Percentiles rank a stretch among this genome's conserved stretches.
Conservation (phyloP, 2,329 filamentous ascomycete species). For the Aspergillus chevalieri region DNA sequence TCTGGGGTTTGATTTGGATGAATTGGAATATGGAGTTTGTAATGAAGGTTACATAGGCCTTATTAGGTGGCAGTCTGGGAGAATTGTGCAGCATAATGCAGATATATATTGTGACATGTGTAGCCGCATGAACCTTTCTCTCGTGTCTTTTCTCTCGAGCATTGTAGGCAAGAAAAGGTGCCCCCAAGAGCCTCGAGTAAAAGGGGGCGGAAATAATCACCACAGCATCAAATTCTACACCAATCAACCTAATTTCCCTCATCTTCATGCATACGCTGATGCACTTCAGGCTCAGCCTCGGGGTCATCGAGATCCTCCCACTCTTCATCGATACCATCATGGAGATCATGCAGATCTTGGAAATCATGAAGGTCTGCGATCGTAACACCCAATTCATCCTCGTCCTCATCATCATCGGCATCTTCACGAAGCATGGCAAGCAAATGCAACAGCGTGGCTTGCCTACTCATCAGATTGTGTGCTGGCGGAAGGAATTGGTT, state of each 20-base stretch:
- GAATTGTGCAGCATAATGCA: too few species aligned
- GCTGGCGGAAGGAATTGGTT: constrained; percentile 5
- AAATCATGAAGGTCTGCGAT: neutral
- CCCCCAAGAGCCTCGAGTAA: too few species aligned
- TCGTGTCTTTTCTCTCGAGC: too few species aligned
- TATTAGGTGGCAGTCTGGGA: too few species aligned
- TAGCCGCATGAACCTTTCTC: too few species aligned
- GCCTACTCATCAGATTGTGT: constrained; percentile 15
- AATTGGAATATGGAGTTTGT: too few species aligned
- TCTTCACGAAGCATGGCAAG: constrained; percentile 22
- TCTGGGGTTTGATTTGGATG: neutral
- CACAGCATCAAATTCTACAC: too few species aligned
- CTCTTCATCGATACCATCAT: constrained; percentile 7
- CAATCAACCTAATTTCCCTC: neutral
- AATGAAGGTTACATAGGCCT: too few species aligned
- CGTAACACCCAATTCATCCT: constrained; percentile 3
- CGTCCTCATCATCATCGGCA: constrained; percentile 7
- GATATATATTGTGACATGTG: too few species aligned
- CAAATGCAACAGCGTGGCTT: constrained; percentile 18
- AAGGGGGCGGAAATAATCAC: too few species aligned
- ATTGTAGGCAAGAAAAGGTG: too few species aligned
- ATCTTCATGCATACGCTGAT: neutral
- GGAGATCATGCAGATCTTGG: constrained; percentile 3
- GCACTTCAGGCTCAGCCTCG: neutral
- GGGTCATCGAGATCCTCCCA: constrained; percentile 3